Base-by-base conservation (phyloP, 345 rosid genomes). In the Eucalyptus viminalis region DNA sequence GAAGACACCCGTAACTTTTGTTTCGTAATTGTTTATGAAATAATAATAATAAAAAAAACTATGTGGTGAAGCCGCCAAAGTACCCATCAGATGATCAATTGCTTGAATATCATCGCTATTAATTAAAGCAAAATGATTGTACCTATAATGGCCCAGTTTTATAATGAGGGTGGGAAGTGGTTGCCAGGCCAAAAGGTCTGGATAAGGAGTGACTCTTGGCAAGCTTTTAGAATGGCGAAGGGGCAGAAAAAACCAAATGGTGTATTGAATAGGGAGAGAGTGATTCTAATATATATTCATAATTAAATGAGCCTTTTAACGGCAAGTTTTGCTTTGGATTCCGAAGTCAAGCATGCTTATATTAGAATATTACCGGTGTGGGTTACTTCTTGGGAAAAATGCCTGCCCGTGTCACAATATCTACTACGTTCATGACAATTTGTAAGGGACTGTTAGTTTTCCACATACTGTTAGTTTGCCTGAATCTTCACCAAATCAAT, bases 281-380 rank as follows among this genome's bases (percentile, higher is more conserved):
- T 4, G 1, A 56, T 24, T 56, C 6, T 56, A 56, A 9, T 9
- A 40, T 40, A 40, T 40, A 40, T 40, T 40, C 40, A 19, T 2
- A 53, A 53, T 53, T 53, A 53, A 21, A 53, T 53, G 6, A 0
- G 6, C 29, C 13, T 56, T 56, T 56, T 9, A 24, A 56, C 0
- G 6, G 2, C 13, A 56, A 56, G 29, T 24, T 56, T 9, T 56
- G 29, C 6, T 24, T 56, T 54, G 58, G 25, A 21, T 21, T 56
- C 6, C 1, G 2, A 56, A 56, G 62, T 24, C 29, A 56, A 56
- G 62, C 29, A 56, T 56, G 62, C 62, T 9, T 56, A 56, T 2
- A 22, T 56, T 56, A 56, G 13, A 56, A 10, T 56, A 56, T 24
- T 56, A 56, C 12, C 2, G 13, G 62, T 24, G 29, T 9, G 62